A percentile compares a stretch with the other conserved stretches of the same genome.
Conservation (phyloP, 2,329 filamentous ascomycete genomes). For the Davidsoniella eucalypti region DNA sequence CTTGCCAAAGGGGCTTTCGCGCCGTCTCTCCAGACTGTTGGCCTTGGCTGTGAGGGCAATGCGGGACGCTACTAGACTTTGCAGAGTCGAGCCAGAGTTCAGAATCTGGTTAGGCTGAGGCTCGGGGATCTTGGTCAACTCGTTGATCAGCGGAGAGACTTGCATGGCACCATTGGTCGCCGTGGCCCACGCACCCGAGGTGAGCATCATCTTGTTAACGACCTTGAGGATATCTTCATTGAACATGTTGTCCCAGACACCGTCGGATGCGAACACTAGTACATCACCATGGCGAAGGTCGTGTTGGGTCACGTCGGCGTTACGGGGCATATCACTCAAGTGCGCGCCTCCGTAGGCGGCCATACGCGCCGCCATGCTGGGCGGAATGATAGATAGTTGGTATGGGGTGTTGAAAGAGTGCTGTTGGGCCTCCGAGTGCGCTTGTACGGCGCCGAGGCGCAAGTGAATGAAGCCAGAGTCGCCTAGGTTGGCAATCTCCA, state of each 20-base stretch:
- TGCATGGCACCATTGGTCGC: conserved; percentile 42
- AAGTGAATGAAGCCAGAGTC: conserved; percentile 89
- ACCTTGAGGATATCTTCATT: conserved; percentile 76
- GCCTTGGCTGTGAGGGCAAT: conserved; percentile 70
- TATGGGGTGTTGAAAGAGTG: conserved; percentile 97
- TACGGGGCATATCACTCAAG: conserved; percentile 66
- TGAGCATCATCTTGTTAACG: conserved; percentile 60
- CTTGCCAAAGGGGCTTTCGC: conserved; percentile 86
- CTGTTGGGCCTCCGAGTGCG: conserved; percentile 71
- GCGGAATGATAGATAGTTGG: conserved; percentile 77
- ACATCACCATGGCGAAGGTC: conserved; percentile 77
- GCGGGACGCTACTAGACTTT: conserved; percentile 61
- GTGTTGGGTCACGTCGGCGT: conserved; percentile 67
- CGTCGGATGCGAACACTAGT: conserved; percentile 84
- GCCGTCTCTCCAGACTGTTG: conserved; percentile 63
- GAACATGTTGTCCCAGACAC: conserved; percentile 89
- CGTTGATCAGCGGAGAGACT: conserved; percentile 41
- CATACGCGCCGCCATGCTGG: conserved; percentile 61
- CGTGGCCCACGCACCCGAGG: conserved; percentile 55
- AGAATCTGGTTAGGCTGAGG: conserved; percentile 14
- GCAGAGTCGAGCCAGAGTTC: conserved; percentile 36
- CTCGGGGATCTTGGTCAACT: conserved; percentile 27
- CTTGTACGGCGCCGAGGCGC: conserved; percentile 69
- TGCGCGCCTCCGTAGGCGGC: conserved; percentile 69
- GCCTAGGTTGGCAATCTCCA: conserved; percentile 86